Evolutionary conservation across 148 eudicot species (phyloP), one percentile per base, ranked within the genome.

Genomic region (Camellia lanceoleosa): DNA sequence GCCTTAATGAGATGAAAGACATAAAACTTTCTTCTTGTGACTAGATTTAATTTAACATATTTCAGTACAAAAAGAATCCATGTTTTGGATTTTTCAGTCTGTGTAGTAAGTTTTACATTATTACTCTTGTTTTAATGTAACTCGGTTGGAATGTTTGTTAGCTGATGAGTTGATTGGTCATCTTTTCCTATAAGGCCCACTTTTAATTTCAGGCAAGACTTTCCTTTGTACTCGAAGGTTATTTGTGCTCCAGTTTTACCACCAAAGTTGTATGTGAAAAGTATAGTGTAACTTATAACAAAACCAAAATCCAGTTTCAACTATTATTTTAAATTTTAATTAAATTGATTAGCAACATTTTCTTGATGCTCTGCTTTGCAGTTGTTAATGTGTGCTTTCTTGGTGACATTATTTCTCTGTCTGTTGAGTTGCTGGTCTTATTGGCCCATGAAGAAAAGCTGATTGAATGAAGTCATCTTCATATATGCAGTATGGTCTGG

Each of bases 401-500:
- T 51, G 54, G 30, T 23, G 67, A 59, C 11, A 11, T 70, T 46
- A 47, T 71, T 64, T 16, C 7, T 2, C 9, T 74, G 20, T 42
- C 43, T 55, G 75, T 44, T 30, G 18, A 54, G 42, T 60, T 52
- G 49, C 38, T 81, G 71, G 54, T 79, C 18, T 70, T 76, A 79
- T 82, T 85, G 69, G 78, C 73, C 79, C 75, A 43, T 82, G 83
- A 86, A 73, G 83, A 85, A 61, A 71, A 71, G 77, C 82, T 74
- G 84, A 85, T 73, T 90, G 87, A 92, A 83, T 88, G 78, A 84
- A 83, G 79, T 82, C 65, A 44, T 87, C 82, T 84, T 88, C 81
- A 20, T 85, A 82, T 84, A 79, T 97, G 98, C 94, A 97, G 98
- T 97, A 91, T 91, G 89, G 88, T 80, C 86, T 97, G 87, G 99